Conservation (phyloP, 2,329 filamentous ascomycete species). For the Colletotrichum trifolii region DNA sequence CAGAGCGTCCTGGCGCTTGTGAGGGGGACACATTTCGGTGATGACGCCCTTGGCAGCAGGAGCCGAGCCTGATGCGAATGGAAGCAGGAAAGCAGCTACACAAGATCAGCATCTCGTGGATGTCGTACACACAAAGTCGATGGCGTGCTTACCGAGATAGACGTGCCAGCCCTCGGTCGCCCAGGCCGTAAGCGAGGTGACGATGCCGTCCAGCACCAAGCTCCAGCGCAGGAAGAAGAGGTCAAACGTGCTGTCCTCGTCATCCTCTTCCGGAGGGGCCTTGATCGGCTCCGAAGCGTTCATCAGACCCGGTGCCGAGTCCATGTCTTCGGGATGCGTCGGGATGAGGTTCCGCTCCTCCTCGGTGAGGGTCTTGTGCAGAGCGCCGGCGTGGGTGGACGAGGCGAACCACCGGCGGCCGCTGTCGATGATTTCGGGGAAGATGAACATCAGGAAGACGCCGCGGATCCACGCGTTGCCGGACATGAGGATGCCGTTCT, state of each 20-base stretch:
- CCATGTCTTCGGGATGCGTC: slow-evolving; percentile 53
- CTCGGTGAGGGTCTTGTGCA: slow-evolving; percentile 22
- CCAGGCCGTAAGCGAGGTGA: slow-evolving; percentile 73
- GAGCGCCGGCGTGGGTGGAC: slow-evolving; percentile 27
- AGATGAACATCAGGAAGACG: slow-evolving; percentile 65
- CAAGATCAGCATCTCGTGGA: background rate
- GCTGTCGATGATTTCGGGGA: slow-evolving; percentile 62
- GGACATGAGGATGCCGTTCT: slow-evolving; percentile 68
- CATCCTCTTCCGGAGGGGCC: slow-evolving; percentile 46
- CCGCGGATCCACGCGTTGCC: slow-evolving; percentile 65
- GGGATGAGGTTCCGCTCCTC: slow-evolving; percentile 44
- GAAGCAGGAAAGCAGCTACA: slow-evolving; percentile 70
- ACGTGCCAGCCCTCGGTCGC: slow-evolving; percentile 75
- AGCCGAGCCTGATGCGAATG: slow-evolving; percentile 76
- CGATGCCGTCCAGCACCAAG: slow-evolving; percentile 70
- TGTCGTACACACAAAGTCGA: background rate
- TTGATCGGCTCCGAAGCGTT: slow-evolving; percentile 57
- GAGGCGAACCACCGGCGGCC: slow-evolving; percentile 52
- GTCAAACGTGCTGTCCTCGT: slow-evolving; percentile 70
- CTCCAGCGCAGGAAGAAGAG: slow-evolving; percentile 75
- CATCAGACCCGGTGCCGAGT: slow-evolving; percentile 52
- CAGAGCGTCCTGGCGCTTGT: slow-evolving; percentile 72
- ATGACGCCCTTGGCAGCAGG: slow-evolving; percentile 80
- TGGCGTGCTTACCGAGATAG: slow-evolving; percentile 61
- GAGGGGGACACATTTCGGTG: slow-evolving; percentile 73